Conservation (phyloP, 192 early-diverging fungal genomes). For the Rhizophlyctis rosea region DNA sequence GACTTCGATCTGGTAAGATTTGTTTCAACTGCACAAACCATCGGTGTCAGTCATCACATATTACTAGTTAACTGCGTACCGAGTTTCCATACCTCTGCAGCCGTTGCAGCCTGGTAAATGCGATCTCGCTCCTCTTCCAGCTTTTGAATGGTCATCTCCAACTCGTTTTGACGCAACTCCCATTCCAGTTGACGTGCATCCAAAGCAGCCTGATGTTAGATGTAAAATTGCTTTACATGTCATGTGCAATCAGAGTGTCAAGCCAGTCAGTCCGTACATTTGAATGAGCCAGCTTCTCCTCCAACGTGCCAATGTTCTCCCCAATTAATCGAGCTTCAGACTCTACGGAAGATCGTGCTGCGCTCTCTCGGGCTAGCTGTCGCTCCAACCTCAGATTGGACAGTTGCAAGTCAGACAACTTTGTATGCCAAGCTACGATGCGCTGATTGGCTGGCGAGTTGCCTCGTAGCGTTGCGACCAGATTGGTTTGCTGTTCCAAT, state of each 20-base stretch:
- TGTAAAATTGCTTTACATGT: neutral
- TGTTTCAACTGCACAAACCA: slow-evolving; percentile 24
- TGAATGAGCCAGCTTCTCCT: slow-evolving; percentile 2
- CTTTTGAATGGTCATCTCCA: slow-evolving; percentile 32
- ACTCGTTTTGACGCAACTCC: slow-evolving; percentile 43
- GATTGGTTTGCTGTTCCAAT: slow-evolving; percentile 27
- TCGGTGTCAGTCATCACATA: neutral
- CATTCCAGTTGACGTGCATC: slow-evolving; percentile 46
- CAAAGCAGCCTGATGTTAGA: slow-evolving; percentile 21
- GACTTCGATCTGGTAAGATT: slow-evolving; percentile 36
- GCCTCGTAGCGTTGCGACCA: slow-evolving; percentile 36
- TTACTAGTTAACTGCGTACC: neutral
- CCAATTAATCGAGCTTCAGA: slow-evolving; percentile 24
- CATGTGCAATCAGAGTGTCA: neutral
- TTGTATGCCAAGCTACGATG: slow-evolving; percentile 48
- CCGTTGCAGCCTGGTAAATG: slow-evolving; percentile 35
- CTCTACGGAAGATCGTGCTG: slow-evolving; percentile 21
- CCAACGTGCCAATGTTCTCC: neutral
- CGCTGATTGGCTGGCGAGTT: slow-evolving; percentile 19
- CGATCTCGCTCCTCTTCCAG: slow-evolving; percentile 49
- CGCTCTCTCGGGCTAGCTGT: slow-evolving; percentile 30
- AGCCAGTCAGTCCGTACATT: slow-evolving; percentile 17
- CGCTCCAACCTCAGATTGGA: slow-evolving; percentile 35
- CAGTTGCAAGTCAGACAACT: slow-evolving; percentile 37
- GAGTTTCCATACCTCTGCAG: slow-evolving; percentile 30